These are phyloP conservation scores for Spinacia oleracea DNA, from an alignment of 179 eudicot genomes.

Conservation along the genomic window DNA sequence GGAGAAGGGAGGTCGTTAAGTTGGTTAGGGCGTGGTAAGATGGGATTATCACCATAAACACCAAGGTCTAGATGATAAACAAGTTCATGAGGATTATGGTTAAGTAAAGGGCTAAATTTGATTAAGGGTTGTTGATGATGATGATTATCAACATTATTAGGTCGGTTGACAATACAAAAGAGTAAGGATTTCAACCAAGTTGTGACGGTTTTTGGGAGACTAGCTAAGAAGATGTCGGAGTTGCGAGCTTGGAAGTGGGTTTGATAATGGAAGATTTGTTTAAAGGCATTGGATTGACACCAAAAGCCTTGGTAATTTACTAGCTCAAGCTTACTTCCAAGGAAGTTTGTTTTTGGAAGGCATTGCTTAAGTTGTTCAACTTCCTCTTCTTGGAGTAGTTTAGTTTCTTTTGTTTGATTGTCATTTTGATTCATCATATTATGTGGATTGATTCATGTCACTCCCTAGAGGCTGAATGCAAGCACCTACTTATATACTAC, in stretches of 20 bases:
- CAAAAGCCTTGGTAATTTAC: not conserved
- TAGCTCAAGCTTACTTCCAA: not conserved
- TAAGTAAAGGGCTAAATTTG: not conserved
- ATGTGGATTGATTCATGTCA: too few species aligned
- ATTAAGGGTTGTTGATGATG: not conserved
- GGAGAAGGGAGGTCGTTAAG: not conserved
- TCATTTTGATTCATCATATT: too few species aligned
- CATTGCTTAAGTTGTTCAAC: not conserved
- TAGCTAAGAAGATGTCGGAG: not conserved
- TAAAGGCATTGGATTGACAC: not conserved
- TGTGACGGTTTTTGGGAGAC: not conserved
- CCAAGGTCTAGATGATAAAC: slow-evolving; percentile 3
- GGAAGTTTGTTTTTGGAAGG: not conserved
- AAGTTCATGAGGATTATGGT: slow-evolving; percentile 20
- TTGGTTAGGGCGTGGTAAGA: not conserved
- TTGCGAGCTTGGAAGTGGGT: not conserved
- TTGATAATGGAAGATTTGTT: not conserved
- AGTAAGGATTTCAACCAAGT: not conserved
- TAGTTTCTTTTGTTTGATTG: not conserved
- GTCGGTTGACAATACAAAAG: not conserved
- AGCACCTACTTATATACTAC: too few species aligned
- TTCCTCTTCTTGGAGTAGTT: not conserved
- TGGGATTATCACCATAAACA: slow-evolving; percentile 1
- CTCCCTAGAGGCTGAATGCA: too few species aligned
- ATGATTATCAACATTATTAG: too few species aligned